Conservation (phyloP, 2,329 filamentous ascomycete species). For the Fusarium robinianum region DNA sequence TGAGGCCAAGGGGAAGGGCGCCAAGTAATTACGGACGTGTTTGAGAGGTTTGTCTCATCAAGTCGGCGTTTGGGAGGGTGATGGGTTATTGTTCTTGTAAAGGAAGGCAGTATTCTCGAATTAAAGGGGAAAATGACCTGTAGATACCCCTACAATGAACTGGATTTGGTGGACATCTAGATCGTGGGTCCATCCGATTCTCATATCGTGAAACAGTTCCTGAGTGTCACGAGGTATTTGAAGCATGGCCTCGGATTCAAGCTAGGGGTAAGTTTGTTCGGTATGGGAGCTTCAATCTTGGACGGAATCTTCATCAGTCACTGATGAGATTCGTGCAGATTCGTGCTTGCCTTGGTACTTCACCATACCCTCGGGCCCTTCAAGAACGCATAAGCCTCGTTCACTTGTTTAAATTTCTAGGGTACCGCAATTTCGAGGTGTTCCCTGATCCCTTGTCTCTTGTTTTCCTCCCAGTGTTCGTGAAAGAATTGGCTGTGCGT, state of each 20-base stretch:
- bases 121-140: slow-evolving; percentile 32
- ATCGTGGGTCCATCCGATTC: not conserved
- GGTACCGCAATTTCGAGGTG: too few species aligned
- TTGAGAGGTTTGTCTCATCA: slow-evolving; percentile 26
- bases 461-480: not conserved
- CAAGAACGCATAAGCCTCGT: too few species aligned
- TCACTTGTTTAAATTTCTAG: too few species aligned
- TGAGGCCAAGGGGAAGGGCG: slow-evolving; percentile 84
- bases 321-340: too few species aligned
- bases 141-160: slow-evolving; percentile 41
- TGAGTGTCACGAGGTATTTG: too few species aligned
- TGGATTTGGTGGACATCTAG: slow-evolving; percentile 9
- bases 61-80: slow-evolving; percentile 40
- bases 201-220: too few species aligned
- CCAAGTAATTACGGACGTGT: slow-evolving; percentile 55
- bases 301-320: too few species aligned
- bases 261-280: too few species aligned
- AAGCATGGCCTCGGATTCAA: too few species aligned
- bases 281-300: too few species aligned
- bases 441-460: not conserved
- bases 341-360: too few species aligned
- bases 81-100: slow-evolving; percentile 33
- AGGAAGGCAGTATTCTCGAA: slow-evolving; percentile 26
- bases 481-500: slow-evolving; percentile 19
- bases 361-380: too few species aligned